phyloP scores from a whole-genome alignment of 257 asterid genomes.

The Henckelia pumila region DNA sequence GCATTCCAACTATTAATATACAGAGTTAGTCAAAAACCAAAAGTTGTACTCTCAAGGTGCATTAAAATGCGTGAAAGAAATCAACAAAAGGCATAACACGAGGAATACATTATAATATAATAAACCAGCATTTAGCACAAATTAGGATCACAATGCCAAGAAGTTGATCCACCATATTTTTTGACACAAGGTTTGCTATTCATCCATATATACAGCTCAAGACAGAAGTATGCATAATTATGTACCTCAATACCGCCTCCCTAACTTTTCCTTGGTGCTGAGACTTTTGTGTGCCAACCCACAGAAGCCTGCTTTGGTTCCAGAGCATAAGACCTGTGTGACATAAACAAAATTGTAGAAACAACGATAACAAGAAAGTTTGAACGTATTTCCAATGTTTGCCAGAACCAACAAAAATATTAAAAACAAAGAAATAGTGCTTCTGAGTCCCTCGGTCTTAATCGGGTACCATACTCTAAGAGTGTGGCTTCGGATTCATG shows the following conservation, averaged over 20 bases:
- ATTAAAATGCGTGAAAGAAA: background rate
- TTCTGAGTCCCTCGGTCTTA: background rate
- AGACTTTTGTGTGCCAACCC: slow-evolving; percentile 45
- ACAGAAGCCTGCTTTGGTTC: slow-evolving; percentile 67
- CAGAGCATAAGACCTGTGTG: slow-evolving; percentile 54
- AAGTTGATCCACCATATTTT: background rate
- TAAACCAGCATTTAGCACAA: background rate
- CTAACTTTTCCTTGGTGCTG: slow-evolving; percentile 32
- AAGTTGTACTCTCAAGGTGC: background rate
- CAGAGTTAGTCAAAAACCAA: slow-evolving; percentile 8
- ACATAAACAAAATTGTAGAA: background rate
- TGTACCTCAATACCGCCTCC: slow-evolving; percentile 53
- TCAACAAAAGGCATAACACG: background rate
- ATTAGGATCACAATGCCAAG: background rate
- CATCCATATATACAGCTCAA: slow-evolving; percentile 2
- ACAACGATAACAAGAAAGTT: background rate
- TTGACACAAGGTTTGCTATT: slow-evolving; percentile 4
- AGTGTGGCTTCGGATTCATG: background rate
- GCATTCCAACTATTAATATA: slow-evolving; percentile 55
- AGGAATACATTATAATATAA: background rate
- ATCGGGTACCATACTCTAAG: background rate
- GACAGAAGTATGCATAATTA: slow-evolving; percentile 4
- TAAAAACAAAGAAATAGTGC: background rate
- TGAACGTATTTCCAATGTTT: background rate
- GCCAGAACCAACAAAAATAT: background rate